A percentile compares a stretch with the other conserved stretches of the same genome.
Evolutionary conservation across 2,329 filamentous ascomycete genomes (phyloP).

Genomic region (Elsinoe necatrix): DNA sequence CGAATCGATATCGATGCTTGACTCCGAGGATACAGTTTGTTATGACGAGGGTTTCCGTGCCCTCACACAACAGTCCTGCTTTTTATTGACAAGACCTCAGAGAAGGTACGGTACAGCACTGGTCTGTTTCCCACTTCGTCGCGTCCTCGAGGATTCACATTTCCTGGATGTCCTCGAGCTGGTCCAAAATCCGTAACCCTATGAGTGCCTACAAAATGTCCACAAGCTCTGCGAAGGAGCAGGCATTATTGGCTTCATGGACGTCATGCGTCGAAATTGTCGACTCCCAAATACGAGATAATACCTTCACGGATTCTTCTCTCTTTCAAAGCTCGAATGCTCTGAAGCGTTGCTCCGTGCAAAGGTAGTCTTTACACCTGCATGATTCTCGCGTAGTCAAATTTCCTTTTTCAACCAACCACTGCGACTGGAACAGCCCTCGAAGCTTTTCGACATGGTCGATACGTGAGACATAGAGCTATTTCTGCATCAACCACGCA

Average conservation of each 20-base stretch:
- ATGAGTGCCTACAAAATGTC: not conserved
- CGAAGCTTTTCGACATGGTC: slow-evolving; percentile 4
- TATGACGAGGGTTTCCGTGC: not conserved
- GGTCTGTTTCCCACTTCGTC: not conserved
- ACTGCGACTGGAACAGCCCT: not conserved
- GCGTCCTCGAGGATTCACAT: not conserved
- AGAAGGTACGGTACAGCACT: not conserved
- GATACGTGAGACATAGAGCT: slow-evolving; percentile 5
- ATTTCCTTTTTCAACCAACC: slow-evolving; percentile 1
- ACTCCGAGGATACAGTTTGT: not conserved
- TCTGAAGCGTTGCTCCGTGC: not conserved
- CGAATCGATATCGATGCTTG: not conserved
- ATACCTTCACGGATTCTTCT: not conserved
- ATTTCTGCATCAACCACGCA: slow-evolving; percentile 9
- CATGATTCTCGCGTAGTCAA: slow-evolving; percentile 4
- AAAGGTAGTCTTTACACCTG: not conserved
- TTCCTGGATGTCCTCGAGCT: not conserved
- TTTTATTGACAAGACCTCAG: not conserved
- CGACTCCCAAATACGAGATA: slow-evolving; percentile 6
- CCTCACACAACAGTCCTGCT: not conserved
- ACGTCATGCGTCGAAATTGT: slow-evolving; percentile 7
- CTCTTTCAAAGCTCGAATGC: not conserved
- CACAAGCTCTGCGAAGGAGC: slow-evolving; percentile 1
- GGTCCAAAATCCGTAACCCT: not conserved
- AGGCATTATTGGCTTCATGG: slow-evolving; percentile 2